A percentile compares a stretch with the other conserved stretches of the same genome.
Evolutionary conservation across 1,139 yeast genomes (phyloP).

Genomic region (Magnusiomyces suaveolens): DNA sequence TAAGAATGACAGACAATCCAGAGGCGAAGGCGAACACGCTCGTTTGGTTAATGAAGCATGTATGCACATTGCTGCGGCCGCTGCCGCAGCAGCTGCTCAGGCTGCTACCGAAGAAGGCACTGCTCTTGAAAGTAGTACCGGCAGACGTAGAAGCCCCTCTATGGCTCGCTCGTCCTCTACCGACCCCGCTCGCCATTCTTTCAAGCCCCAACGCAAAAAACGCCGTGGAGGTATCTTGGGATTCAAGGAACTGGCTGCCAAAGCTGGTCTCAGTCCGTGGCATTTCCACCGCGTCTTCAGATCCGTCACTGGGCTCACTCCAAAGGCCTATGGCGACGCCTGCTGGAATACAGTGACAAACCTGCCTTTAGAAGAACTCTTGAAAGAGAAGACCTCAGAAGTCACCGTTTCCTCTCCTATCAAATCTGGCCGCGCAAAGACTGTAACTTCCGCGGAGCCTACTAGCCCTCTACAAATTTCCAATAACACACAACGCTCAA

Average conservation of each 20-base stretch:
- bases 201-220: constrained; percentile 38
- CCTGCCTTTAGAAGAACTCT: constrained; percentile 9
- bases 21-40: constrained; percentile 44
- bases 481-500: too few relatives aligned
- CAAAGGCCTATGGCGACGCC: constrained; percentile 80
- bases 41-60: constrained; percentile 71
- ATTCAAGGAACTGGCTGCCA: constrained; percentile 78
- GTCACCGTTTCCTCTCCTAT: background rate
- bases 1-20: constrained; percentile 9
- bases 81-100: constrained; percentile 39
- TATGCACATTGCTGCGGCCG: constrained; percentile 75
- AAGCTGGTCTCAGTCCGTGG: constrained; percentile 80
- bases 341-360: constrained; percentile 59
- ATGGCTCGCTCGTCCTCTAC: constrained; percentile 5
- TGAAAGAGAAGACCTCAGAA: background rate
- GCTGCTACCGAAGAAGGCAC: constrained; percentile 23
- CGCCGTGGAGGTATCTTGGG: constrained; percentile 86
- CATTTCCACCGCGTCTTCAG: constrained; percentile 86
- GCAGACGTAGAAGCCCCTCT: constrained; percentile 15
- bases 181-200: constrained; percentile 12
- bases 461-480: too few relatives aligned
- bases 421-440: too few relatives aligned
- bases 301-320: constrained; percentile 75
- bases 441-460: too few relatives aligned
- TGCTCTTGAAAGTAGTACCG: constrained; percentile 12